These are phyloP conservation scores for Raddia guianensis DNA, from an alignment of 176 grass and related monocot genomes.

Conservation along the genomic window DNA sequence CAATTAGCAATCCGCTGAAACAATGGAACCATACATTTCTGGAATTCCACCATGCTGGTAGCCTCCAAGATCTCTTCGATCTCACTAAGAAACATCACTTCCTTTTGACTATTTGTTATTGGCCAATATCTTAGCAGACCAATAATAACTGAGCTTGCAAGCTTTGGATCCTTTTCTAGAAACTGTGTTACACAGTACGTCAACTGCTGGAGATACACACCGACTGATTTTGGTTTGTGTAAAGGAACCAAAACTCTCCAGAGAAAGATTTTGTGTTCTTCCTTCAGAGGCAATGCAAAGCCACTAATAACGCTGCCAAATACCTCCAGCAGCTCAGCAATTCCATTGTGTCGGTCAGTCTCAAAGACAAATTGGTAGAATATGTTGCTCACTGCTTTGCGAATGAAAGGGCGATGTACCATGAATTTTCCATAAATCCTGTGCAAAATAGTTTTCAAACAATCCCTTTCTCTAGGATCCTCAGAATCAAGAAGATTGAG, in stretches of 20 bases:
- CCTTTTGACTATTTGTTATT: constrained; percentile 93
- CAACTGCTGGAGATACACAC: constrained; percentile 91
- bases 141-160: constrained; percentile 66
- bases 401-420: constrained; percentile 94
- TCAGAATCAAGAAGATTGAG: constrained; percentile 93
- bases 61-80: constrained; percentile 90
- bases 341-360: constrained; percentile 82
- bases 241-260: constrained; percentile 77
- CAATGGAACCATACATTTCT: constrained; percentile 96
- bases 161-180: constrained; percentile 92
- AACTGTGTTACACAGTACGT: constrained; percentile 92
- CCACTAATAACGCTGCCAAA: constrained; percentile 96
- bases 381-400: constrained; percentile 89
- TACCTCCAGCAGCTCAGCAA: constrained; percentile 93
- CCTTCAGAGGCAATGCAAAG: constrained; percentile 90
- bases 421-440: constrained; percentile 97
- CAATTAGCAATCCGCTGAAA: constrained; percentile 75
- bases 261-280: constrained; percentile 97
- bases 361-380: constrained; percentile 96
- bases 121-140: constrained; percentile 96
- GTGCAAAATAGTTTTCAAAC: constrained; percentile 93
- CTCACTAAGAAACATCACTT: constrained; percentile 98
- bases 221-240: constrained; percentile 87
- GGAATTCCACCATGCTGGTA: constrained; percentile 70
- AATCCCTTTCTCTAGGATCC: constrained; percentile 93